Evolutionary conservation across 345 rosid species (phyloP), one percentile per base, ranked within the genome.

Genomic region (Excoecaria agallocha): DNA sequence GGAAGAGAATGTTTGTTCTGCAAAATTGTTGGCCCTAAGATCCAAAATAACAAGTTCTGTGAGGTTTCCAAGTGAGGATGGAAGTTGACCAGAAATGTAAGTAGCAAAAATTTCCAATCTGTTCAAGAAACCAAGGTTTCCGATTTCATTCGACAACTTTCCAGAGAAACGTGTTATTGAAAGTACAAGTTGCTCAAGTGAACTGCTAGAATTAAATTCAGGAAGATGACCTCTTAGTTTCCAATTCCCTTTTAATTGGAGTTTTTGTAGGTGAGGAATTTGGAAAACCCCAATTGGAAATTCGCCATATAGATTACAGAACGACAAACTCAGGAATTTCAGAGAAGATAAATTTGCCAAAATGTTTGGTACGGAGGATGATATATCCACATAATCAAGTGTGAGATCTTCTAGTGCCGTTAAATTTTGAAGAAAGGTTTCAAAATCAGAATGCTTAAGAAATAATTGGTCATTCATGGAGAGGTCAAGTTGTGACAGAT

Each of bases 191-290:
- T 3, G 9, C 22, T 22, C 51, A 55, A 77, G 75, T 15, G 72
- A 58, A 73, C 41, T 70, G 11, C 41, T 39, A 74, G 30, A 57
- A 24, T 77, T 68, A 25, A 66, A 61, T 1, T 45, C 16, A n/a
- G 79, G 82, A 6, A 78, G 41, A 46, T 11, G 37, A 35, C 79
- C 70, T 15, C 22, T 46, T 72, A 73, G 74, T 5, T 22, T 30
- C 1, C 2, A 2, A 22, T 71, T 69, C 4, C 7, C 4, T 6
- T 41, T 16, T 15, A 78, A 5, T 16, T 9, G 8, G 17, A 74
- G 22, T 12, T 3, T 13, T 19, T 66, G 49, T 10, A 68, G 71
- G 43, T n/a, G 58, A 25, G 79, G 82, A 1, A 82, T 48, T 15
- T 25, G 69, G 12, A 60, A 57, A 41, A 72, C 16, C 8, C 58